phyloP scores from a whole-genome alignment of 352 stramenopile species.

The Pythium guiyangense region DNA sequence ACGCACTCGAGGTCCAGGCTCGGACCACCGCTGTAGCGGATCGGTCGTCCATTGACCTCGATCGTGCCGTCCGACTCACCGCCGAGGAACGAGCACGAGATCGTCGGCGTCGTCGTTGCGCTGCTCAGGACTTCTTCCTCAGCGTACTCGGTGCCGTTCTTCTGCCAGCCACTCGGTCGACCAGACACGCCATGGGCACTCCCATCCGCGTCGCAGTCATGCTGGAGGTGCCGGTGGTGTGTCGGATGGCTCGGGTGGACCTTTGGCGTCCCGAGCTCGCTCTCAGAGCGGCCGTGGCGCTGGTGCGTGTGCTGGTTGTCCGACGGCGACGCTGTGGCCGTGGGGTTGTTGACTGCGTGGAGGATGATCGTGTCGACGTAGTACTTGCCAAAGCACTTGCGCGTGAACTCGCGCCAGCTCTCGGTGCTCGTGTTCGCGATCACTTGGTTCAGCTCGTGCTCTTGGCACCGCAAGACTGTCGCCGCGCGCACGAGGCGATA shows the following conservation, averaged over 20 bases:
- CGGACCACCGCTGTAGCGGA: conserved; percentile 12
- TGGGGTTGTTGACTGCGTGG: conserved; percentile 36
- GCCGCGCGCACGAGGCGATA: conserved; percentile 62
- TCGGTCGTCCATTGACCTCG: conserved; percentile 13
- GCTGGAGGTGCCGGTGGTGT: conserved; percentile 10
- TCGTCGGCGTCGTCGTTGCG: background rate
- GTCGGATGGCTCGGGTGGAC: conserved; percentile 6
- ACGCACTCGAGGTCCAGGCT: background rate
- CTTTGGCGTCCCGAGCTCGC: conserved; percentile 8
- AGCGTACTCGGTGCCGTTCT: conserved; percentile 9
- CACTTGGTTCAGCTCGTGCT: conserved; percentile 72
- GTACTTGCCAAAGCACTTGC: conserved; percentile 72
- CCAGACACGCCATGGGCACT: background rate
- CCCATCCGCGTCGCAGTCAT: conserved; percentile 9
- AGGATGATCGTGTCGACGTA: conserved; percentile 77
- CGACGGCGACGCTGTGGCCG: background rate
- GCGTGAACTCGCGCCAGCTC: conserved; percentile 67
- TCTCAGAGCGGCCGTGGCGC: conserved; percentile 8
- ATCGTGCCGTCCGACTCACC: conserved; percentile 4
- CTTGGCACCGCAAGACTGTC: conserved; percentile 65
- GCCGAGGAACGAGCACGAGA: conserved; percentile 6
- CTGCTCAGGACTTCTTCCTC: conserved; percentile 9
- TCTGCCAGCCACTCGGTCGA: conserved; percentile 21
- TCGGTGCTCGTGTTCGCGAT: conserved; percentile 68
- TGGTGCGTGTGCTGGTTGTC: conserved; percentile 20